Evolutionary conservation across 352 stramenopile genomes (phyloP), one percentile per base, ranked within the genome.

Genomic region (Phytophthora sansomeana): DNA sequence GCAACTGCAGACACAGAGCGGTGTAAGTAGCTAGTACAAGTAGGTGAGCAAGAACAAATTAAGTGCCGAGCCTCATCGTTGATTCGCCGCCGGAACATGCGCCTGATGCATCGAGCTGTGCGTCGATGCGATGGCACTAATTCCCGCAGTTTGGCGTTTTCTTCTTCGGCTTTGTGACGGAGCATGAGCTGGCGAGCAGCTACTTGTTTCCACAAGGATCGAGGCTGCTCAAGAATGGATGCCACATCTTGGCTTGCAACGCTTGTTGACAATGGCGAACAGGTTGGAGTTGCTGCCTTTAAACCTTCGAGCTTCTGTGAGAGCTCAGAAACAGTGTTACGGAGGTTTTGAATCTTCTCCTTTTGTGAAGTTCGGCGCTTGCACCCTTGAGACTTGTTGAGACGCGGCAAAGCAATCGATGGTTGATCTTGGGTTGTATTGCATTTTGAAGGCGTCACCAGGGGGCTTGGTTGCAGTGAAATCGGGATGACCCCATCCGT

Each of bases 331-430:
- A 62, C 54, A 5, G 54, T 62, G 13, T 33, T 17, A 7, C 53
- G 53, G n/a, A 61, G 42, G n/a, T 42, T 32, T 28, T 52, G 41
- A 19, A 62, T 62, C 32, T 62, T 17, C 19, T 62, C 29, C 28
- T 62, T 62, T 32, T 30, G 54, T 24, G 53, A 60, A 32, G 33
- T 33, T 7, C 53, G 41, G 3, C 32, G 14, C 28, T 62, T 53
- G 9, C 14, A 11, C 6, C 24, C 26, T 44, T 42, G 16, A 44
- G 14, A n/a, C n/a, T n/a, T n/a, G n/a, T n/a, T n/a, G n/a, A n/a
- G 17, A 28, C 4, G 10, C n/a, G 39, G 39, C n/a, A 26, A 24
- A 46, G 7, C n/a, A 24, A 8, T 53, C 26, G 46, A 3, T n/a
- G 46, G 14, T 53, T 35, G 24, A 14, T 16, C 17, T 52, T 24